Conservation (phyloP, 208 protist genomes). For the Tritrichomonas foetus region DNA sequence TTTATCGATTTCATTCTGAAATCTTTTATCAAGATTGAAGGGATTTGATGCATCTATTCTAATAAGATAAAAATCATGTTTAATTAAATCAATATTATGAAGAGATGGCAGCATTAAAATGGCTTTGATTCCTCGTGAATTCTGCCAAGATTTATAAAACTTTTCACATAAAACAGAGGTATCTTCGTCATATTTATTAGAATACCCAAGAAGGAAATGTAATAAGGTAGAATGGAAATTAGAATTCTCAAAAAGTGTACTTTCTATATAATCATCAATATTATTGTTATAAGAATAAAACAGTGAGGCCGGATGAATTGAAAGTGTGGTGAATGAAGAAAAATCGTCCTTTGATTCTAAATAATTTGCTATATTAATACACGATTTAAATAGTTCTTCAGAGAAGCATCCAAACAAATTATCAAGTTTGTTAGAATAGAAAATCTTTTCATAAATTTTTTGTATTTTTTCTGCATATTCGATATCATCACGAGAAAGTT, state of each 20-base stretch:
- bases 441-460: background rate
- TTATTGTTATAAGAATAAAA: too few species aligned
- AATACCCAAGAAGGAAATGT: too few species aligned
- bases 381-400: background rate
- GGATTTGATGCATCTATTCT: background rate
- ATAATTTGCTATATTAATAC: background rate
- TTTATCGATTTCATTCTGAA: background rate
- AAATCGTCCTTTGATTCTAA: background rate
- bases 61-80: background rate
- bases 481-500: background rate
- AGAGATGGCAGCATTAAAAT: too few species aligned
- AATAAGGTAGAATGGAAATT: too few species aligned
- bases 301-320: too few species aligned
- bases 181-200: too few species aligned
- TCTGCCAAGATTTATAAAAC: too few species aligned
- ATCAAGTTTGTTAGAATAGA: background rate
- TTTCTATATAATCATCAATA: too few species aligned
- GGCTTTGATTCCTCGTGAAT: too few species aligned
- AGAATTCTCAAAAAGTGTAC: too few species aligned
- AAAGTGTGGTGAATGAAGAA: background rate
- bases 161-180: too few species aligned
- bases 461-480: background rate
- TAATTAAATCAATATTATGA: too few species aligned
- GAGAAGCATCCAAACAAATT: background rate
- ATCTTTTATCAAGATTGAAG: background rate